These are phyloP conservation scores for Stagonosporopsis cucurbitacearum DNA, from an alignment of 2,329 filamentous ascomycete genomes.

Conservation along the genomic window DNA sequence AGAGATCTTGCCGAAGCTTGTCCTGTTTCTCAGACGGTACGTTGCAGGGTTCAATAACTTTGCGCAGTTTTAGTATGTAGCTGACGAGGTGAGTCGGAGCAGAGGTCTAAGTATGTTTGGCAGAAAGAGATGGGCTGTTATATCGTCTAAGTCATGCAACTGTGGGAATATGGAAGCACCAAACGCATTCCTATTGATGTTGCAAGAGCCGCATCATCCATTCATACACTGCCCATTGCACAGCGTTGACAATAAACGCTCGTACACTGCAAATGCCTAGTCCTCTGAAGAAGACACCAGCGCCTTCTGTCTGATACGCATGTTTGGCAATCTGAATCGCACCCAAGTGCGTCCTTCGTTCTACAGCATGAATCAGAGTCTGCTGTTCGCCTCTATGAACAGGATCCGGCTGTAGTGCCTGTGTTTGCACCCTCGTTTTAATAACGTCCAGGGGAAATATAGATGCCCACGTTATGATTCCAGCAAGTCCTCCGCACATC, in stretches of 20 bases:
- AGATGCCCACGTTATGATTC: conserved; percentile 85
- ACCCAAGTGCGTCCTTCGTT: conserved; percentile 50
- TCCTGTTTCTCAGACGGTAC: no score
- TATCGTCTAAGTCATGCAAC: neutral
- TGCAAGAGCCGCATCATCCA: conserved; percentile 70
- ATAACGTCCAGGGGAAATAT: conserved; percentile 92
- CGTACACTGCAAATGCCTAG: conserved; percentile 81
- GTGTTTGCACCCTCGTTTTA: conserved; percentile 89
- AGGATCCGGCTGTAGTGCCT: conserved; percentile 48
- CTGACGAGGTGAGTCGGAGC: no score
- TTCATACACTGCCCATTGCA: conserved; percentile 92
- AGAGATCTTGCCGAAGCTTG: no score
- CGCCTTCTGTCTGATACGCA: conserved; percentile 74
- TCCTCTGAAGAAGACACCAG: conserved; percentile 80
- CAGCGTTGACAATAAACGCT: conserved; percentile 91
- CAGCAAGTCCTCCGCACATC: conserved; percentile 85
- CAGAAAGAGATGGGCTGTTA: no score
- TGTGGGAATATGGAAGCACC: neutral
- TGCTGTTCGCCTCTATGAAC: conserved; percentile 24
- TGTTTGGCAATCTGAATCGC: conserved; percentile 69
- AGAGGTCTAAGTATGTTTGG: no score
- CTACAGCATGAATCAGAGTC: conserved; percentile 26
- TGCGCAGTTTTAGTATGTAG: no score
- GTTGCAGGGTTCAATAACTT: no score
- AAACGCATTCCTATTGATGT: conserved; percentile 12